Evolutionary conservation across 2,329 filamentous ascomycete species (phyloP), one percentile per base, ranked within the genome.

Genomic region (Cercospora beticola): DNA sequence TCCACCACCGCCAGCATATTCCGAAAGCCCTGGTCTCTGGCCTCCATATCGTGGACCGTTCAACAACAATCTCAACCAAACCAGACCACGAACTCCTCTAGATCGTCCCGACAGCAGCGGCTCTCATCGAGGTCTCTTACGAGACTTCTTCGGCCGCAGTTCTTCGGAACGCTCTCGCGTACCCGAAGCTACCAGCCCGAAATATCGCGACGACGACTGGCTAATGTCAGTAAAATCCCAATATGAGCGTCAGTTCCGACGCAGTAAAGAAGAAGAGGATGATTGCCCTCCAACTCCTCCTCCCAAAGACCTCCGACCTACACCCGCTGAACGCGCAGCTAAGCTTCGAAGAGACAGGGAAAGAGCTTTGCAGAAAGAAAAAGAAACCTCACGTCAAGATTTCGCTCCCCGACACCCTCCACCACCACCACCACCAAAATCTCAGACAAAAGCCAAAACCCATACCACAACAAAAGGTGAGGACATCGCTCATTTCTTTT

Each of bases 401-500:
- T 18, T 57, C 30, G 31, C 23, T 52, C 26, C 14, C 49, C 46
- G 26, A 23, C n/a, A 18, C 36, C 40, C 5, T 36, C 64, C 28
- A 62, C 60, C 52, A 5, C 40, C 61, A 26, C 36, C 43, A 54
- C 56, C 12, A 5, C 23, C 31, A 2, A 40, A 46, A 18, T 23
- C 26, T 58, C 62, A 62, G 28, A 49, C 26, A 30, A 62, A 49
- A 23, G 5, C 8, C 12, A 33, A 30, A 4, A 36, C 33, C 1
- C 6, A 36, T 12, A 67, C 64, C 1, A n/a, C 26, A 4, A 28
- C 26, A 4, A 43, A 60, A 63, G 70, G 68, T 65, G 68, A 72
- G 65, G 61, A 68, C 28, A 46, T 69, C 40, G 70, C 66, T 30
- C 59, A 62, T 60, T 64, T 65, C n/a, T 28, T 70, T 23, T 66